Evolutionary conservation across 805 yeast species (phyloP), one percentile per base, ranked within the genome.

Genomic region (Sungouiella thailandica): DNA sequence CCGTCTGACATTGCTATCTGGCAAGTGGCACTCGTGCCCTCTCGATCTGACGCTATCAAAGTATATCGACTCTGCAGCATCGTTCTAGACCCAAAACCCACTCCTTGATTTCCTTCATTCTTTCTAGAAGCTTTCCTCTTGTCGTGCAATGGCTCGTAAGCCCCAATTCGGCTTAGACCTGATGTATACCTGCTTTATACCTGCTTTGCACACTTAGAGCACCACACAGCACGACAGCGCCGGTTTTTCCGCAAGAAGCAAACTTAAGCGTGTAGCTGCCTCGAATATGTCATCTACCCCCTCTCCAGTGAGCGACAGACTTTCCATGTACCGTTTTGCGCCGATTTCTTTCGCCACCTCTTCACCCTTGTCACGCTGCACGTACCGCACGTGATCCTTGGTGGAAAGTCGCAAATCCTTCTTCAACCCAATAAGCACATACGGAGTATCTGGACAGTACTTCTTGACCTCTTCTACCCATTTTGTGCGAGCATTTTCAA

Each of bases 201-300:
- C 20, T 26, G 9, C 28, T 24, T 13, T 13, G 7, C 17, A 26
- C 17, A 12, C 30, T 23, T 23, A 60, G 25, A 60, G 39, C 18
- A 65, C 56, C 4, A 49, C 43, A 45, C 71, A 65, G 42, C 71
- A 65, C 8, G 58, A 43, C 40, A 33, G 47, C 26, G 43, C 44
- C 3, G 56, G 48, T 29, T 53, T 55, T 23, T 58, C 60, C 13
- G 48, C 32, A 19, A 53, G 53, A 23, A 87, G 59, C 36, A 87
- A 61, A 52, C 93, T 81, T 3, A 89, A 80, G 46, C 97, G 70
- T 1, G 95, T 85, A 11, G 97, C 96, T 32, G 78, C 76, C 59
- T 89, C 97, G 56, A 89, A 88, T 2, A 89, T 89, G 52, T 85
- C 94, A 57, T 88, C 96, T 15, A 89, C 97, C 9, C 95, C 95